phyloP scores from a whole-genome alignment of 306 rosid species.

The Pterocarpus macrocarpus region DNA sequence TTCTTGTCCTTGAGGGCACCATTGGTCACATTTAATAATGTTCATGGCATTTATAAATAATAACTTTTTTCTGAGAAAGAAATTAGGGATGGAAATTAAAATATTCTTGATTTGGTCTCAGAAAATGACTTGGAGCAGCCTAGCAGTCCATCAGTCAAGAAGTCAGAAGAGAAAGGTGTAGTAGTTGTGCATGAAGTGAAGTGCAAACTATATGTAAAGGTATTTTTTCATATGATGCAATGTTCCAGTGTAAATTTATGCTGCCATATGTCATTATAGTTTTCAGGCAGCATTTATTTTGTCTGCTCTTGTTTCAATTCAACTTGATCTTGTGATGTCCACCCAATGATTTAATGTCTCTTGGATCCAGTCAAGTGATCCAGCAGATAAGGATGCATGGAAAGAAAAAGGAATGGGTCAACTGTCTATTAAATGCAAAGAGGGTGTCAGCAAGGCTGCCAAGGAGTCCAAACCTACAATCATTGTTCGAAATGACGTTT shows the following conservation, averaged over 20 bases:
- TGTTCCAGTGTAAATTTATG: constrained; percentile 16
- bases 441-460: constrained; percentile 86
- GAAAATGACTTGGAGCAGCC: constrained; percentile 87
- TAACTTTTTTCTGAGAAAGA: constrained; percentile 30
- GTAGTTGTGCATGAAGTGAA: constrained; percentile 91
- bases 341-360: constrained; percentile 12
- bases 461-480: constrained; percentile 95
- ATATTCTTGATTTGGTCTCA: constrained; percentile 50
- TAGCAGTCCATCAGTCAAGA: constrained; percentile 94
- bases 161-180: constrained; percentile 89
- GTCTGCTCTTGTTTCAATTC: constrained; percentile 16
- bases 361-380: constrained; percentile 79
- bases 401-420: constrained; percentile 93
- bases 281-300: constrained; percentile 26
- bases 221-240: constrained; percentile 39
- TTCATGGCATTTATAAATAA: constrained; percentile 35
- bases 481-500: constrained; percentile 92
- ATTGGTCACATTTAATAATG: not conserved
- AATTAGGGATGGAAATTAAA: constrained; percentile 21
- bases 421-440: constrained; percentile 93
- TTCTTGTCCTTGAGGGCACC: constrained; percentile 3
- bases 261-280: not conserved
- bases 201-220: constrained; percentile 98
- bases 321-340: constrained; percentile 27
- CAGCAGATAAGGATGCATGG: constrained; percentile 84